Conservation (phyloP, 202 grass and related monocot species). For the Panicum hallii region DNA sequence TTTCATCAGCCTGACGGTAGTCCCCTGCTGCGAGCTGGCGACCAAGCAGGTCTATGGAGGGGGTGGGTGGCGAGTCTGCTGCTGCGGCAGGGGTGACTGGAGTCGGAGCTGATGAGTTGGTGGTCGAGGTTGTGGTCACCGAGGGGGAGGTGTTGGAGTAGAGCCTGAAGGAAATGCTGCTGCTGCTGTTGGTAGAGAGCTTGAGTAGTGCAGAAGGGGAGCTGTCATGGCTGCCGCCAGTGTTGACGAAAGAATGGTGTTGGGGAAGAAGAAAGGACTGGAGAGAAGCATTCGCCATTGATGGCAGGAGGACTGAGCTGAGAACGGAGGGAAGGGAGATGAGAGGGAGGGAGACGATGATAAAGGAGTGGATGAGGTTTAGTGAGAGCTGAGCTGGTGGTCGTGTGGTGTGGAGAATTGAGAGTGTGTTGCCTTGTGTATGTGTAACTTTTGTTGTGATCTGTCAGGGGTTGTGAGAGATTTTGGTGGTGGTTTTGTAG, state of each 20-base stretch:
- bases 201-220: slow-evolving; percentile 43
- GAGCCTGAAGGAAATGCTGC: slow-evolving; percentile 65
- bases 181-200: slow-evolving; percentile 38
- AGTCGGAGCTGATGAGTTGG: slow-evolving; percentile 39
- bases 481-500: slow-evolving; percentile 49
- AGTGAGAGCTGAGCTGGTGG: slow-evolving; percentile 30
- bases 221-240: slow-evolving; percentile 45
- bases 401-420: slow-evolving; percentile 45
- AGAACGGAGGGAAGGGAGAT: slow-evolving; percentile 33
- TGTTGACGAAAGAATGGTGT: slow-evolving; percentile 48
- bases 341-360: slow-evolving; percentile 42
- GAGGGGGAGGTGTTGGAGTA: slow-evolving; percentile 64
- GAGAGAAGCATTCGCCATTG: slow-evolving; percentile 82
- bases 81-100: slow-evolving; percentile 13
- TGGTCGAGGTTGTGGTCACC: slow-evolving; percentile 46
- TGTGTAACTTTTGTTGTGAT: slow-evolving; percentile 19
- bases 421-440: background rate
- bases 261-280: slow-evolving; percentile 72
- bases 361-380: slow-evolving; percentile 58
- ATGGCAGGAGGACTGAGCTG: slow-evolving; percentile 28
- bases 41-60: slow-evolving; percentile 61
- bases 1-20: slow-evolving; percentile 82
- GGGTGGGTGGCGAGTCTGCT: slow-evolving; percentile 33
- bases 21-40: slow-evolving; percentile 54
- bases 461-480: slow-evolving; percentile 32